Conservation (phyloP, 2,329 filamentous ascomycete species). For the Akanthomyces uredinophilus region DNA sequence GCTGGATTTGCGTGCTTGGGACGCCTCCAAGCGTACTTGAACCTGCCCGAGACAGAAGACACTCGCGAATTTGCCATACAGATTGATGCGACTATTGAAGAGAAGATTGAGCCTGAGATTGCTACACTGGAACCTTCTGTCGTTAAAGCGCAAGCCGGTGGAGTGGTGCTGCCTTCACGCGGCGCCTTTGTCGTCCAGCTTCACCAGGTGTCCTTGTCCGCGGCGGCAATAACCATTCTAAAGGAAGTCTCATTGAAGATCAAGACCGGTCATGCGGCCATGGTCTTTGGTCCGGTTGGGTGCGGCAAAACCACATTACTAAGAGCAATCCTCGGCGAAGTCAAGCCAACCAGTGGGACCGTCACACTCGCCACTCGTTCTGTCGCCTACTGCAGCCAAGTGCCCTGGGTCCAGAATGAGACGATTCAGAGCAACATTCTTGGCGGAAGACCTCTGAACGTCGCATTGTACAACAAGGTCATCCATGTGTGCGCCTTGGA, state of each 20-base stretch:
- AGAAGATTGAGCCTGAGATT: no score
- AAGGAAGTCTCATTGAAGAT: background rate
- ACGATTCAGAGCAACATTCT: conserved; percentile 31
- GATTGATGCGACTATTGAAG: no score
- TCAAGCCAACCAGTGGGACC: background rate
- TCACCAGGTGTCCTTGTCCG: no score
- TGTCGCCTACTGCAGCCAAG: conserved; percentile 23
- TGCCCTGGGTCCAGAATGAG: conserved; percentile 26
- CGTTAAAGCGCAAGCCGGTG: no score
- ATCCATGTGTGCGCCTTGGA: conserved; percentile 21
- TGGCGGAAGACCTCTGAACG: conserved; percentile 21
- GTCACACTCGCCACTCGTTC: conserved; percentile 1
- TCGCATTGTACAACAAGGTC: conserved; percentile 23
- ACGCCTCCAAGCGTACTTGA: no score
- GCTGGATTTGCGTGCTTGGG: no score
- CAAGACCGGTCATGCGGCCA: conserved; percentile 14
- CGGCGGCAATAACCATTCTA: background rate
- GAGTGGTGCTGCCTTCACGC: no score
- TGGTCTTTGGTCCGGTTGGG: conserved; percentile 31
- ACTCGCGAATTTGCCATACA: no score
- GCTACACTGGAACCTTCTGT: no score
- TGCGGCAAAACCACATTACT: conserved; percentile 33
- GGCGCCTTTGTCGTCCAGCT: background rate
- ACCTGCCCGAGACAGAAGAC: no score
- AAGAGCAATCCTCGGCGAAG: conserved; percentile 27